Evolutionary conservation across 129 eudicot species (phyloP).

Genomic region (Logfia minima): DNA sequence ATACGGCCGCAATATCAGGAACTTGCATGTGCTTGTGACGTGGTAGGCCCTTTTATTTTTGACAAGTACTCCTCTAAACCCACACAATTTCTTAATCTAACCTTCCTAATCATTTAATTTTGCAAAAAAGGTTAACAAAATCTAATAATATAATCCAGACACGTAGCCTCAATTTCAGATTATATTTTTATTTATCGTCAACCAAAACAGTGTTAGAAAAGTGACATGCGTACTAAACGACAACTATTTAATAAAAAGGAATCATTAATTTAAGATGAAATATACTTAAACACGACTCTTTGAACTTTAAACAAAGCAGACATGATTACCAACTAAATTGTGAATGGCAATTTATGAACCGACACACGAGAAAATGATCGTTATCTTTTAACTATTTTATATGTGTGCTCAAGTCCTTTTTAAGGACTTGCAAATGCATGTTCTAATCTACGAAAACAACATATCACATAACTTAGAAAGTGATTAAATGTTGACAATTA

Average conservation of each 20-base stretch:
- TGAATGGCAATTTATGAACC: constrained; percentile 26
- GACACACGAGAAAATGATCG: constrained; percentile 27
- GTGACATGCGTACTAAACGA: constrained; percentile 27
- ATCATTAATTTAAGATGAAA: not conserved
- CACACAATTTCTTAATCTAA: constrained; percentile 14
- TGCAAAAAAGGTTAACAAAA: not conserved
- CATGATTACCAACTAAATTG: not conserved
- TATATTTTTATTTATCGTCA: not conserved
- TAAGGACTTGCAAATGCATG: constrained; percentile 9
- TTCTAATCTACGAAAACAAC: constrained; percentile 18
- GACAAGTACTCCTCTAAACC: constrained; percentile 36
- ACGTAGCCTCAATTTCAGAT: constrained; percentile 38
- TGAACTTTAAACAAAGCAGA: not conserved
- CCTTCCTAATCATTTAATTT: constrained; percentile 35
- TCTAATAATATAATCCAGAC: constrained; percentile 19
- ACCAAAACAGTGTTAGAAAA: not conserved
- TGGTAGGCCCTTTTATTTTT: constrained; percentile 46
- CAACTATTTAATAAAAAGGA: not conserved
- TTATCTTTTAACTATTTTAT: constrained; percentile 4
- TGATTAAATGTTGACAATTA: not conserved
- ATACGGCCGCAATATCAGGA: constrained; percentile 26
- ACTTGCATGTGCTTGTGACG: constrained; percentile 46
- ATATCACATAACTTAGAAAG: not conserved
- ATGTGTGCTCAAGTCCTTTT: constrained; percentile 15
- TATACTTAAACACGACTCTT: constrained; percentile 10